A percentile compares a stretch with the other conserved stretches of the same genome.
phyloP scores from a whole-genome alignment of 805 yeast species.

The Cyberlindnera xylosilytica region DNA sequence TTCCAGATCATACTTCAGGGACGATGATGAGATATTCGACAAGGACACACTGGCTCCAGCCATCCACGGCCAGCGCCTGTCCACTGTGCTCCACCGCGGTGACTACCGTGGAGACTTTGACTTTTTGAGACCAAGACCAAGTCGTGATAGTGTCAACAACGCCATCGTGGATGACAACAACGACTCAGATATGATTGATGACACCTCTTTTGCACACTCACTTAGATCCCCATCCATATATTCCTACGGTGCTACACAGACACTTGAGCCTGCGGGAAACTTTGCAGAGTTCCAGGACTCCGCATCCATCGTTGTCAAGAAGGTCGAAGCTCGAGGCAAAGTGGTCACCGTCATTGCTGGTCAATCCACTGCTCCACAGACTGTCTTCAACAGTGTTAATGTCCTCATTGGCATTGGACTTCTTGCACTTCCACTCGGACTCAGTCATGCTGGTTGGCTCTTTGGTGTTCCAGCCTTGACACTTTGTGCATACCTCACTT shows the following conservation, averaged over 20 bases:
- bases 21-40: conserved; percentile 63
- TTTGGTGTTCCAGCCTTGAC: conserved; percentile 59
- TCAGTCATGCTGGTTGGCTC: conserved; percentile 70
- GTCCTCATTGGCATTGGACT: conserved; percentile 76
- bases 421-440: conserved; percentile 68
- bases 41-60: conserved; percentile 69
- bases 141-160: conserved; percentile 15
- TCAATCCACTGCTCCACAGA: conserved; percentile 77
- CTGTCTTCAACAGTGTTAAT: conserved; percentile 73
- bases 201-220: conserved; percentile 34
- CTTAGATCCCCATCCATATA: conserved; percentile 28
- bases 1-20: conserved; percentile 61
- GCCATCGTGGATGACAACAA: conserved; percentile 24
- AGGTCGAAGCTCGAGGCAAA: conserved; percentile 72
- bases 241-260: conserved; percentile 32
- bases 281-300: conserved; percentile 45
- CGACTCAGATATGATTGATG: conserved; percentile 37
- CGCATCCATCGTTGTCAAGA: conserved; percentile 52
- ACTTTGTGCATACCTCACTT: conserved; percentile 64
- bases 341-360: conserved; percentile 72
- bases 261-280: conserved; percentile 32
- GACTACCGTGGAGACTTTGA: conserved; percentile 32
- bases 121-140: conserved; percentile 20
- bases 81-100: conserved; percentile 42
- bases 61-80: conserved; percentile 58